Conservation (phyloP, 1,284 basidiomycete genomes). For the Apiotrichum laibachii region DNA sequence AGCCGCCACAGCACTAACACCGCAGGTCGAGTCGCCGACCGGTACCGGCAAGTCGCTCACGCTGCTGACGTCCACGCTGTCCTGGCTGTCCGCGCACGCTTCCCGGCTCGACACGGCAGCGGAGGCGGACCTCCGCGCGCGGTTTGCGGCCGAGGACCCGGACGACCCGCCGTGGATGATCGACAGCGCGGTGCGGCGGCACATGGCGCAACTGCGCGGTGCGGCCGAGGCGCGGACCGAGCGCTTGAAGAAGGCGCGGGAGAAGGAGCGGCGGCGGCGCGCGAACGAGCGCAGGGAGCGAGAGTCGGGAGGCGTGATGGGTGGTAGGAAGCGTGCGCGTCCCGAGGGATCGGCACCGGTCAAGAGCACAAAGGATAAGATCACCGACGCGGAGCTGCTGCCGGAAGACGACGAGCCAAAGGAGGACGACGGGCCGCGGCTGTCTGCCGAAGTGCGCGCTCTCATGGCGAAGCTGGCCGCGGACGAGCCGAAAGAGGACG, state of each 20-base stretch:
- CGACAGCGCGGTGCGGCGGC: constrained; percentile 67
- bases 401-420: constrained; percentile 59
- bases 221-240: constrained; percentile 65
- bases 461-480: constrained; percentile 59
- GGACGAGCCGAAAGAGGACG: constrained; percentile 57
- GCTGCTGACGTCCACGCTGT: constrained; percentile 71
- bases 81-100: constrained; percentile 64
- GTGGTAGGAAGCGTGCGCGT: constrained; percentile 13
- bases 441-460: constrained; percentile 33
- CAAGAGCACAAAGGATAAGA: constrained; percentile 45
- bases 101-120: constrained; percentile 31
- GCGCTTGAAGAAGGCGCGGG: constrained; percentile 50
- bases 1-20: background rate
- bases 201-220: constrained; percentile 62
- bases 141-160: constrained; percentile 38
- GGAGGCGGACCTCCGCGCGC: constrained; percentile 31
- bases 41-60: constrained; percentile 89
- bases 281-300: constrained; percentile 57
- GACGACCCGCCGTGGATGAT: constrained; percentile 73
- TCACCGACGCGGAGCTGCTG: constrained; percentile 60
- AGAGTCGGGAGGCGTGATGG: constrained; percentile 18
- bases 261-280: constrained; percentile 53
- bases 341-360: constrained; percentile 39
- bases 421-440: background rate
- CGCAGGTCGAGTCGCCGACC: constrained; percentile 71